phyloP scores from a whole-genome alignment of 495 filamentous ascomycete genomes.

The Penicillium silybi region DNA sequence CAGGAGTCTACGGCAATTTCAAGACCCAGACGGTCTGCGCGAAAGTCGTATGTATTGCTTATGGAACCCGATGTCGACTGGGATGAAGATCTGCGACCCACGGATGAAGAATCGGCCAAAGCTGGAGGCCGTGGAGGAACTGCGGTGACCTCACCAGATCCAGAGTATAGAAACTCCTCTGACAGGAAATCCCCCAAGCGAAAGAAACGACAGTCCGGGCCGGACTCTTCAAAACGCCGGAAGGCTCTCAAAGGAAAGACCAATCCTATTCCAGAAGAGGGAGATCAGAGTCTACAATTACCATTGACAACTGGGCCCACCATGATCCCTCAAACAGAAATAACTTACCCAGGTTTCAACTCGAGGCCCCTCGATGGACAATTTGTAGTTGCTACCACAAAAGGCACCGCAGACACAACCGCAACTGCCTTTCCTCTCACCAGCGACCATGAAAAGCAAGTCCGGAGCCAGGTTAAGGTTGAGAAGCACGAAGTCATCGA shows the following conservation, averaged over 20 bases:
- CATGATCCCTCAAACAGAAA: background rate
- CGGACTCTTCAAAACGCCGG: slow-evolving; percentile 10
- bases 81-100: slow-evolving; percentile 34
- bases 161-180: slow-evolving; percentile 1
- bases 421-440: background rate
- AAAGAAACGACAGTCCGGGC: slow-evolving; percentile 3
- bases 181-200: slow-evolving; percentile 1
- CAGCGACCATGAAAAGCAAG: background rate
- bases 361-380: background rate
- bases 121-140: slow-evolving; percentile 2
- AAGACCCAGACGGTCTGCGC: slow-evolving; percentile 5
- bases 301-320: slow-evolving; percentile 5
- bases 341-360: background rate
- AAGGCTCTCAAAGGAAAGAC: slow-evolving; percentile 1
- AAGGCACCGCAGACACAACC: background rate
- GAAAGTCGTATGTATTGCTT: slow-evolving; percentile 2
- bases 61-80: slow-evolving; percentile 26
- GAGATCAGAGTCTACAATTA: background rate
- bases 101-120: slow-evolving; percentile 13
- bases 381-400: background rate
- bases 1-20: slow-evolving; percentile 16
- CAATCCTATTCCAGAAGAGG: background rate
- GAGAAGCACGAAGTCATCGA: slow-evolving; percentile 1
- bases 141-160: slow-evolving; percentile 13
- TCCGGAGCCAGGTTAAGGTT: background rate